These are phyloP conservation scores for Hypsizygus marmoreus DNA, from an alignment of 768 basidiomycete genomes.

Conservation along the genomic window DNA sequence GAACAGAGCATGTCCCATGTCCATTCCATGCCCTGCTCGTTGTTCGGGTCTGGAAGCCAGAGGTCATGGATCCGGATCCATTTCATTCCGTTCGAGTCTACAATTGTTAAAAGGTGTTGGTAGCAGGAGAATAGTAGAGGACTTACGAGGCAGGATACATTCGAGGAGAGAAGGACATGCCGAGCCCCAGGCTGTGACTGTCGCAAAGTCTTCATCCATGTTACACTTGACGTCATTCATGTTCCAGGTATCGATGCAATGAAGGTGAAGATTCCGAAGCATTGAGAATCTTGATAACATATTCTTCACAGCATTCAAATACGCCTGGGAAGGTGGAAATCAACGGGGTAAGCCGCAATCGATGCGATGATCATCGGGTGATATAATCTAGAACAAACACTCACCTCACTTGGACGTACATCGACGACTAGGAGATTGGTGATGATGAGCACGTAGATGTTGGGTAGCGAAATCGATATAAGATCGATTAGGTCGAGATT, in stretches of 20 bases:
- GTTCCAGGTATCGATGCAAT: constrained; percentile 34
- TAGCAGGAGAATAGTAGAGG: background rate
- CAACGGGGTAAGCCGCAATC: background rate
- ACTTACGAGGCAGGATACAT: constrained; percentile 39
- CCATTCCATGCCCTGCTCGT: constrained; percentile 24
- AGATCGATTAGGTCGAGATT: constrained; percentile 38
- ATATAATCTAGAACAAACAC: constrained; percentile 5
- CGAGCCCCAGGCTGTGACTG: constrained; percentile 38
- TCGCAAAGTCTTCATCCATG: constrained; percentile 36
- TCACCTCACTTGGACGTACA: constrained; percentile 29
- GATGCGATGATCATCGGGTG: too few species aligned
- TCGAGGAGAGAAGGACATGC: constrained; percentile 36
- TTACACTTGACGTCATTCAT: constrained; percentile 26
- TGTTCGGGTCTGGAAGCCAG: constrained; percentile 29
- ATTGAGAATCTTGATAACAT: constrained; percentile 32
- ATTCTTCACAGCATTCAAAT: constrained; percentile 26
- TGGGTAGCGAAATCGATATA: constrained; percentile 33
- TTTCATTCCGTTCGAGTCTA: constrained; percentile 17
- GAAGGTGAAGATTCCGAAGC: constrained; percentile 32
- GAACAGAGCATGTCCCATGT: constrained; percentile 19
- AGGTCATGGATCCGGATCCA: constrained; percentile 16
- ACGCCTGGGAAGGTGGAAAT: constrained; percentile 16
- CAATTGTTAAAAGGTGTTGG: background rate
- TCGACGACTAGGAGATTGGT: constrained; percentile 39
- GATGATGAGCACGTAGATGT: constrained; percentile 34